Conservation (phyloP, 352 stramenopile species). For the Halophytophthora polymorphica region DNA sequence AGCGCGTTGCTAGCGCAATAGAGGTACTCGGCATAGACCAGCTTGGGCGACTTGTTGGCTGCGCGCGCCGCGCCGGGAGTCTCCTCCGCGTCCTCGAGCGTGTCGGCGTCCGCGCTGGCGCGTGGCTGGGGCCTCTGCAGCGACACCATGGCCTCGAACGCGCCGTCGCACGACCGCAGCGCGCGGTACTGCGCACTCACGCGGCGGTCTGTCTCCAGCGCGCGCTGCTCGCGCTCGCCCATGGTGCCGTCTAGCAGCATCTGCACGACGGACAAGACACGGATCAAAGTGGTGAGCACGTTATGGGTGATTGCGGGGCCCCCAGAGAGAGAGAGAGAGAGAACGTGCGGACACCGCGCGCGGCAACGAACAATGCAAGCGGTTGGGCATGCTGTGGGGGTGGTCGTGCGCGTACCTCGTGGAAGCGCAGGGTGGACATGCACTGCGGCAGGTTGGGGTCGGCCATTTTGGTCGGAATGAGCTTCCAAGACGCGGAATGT, state of each 20-base stretch:
- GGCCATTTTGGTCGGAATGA: conserved; percentile 21
- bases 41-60: conserved; percentile 28
- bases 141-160: conserved; percentile 48
- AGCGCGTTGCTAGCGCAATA: conserved; percentile 51
- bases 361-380: conserved; percentile 2
- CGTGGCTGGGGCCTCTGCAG: conserved; percentile 17
- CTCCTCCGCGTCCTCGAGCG: background rate
- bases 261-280: conserved; percentile 8
- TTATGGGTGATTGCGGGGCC: conserved; percentile 6
- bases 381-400: background rate
- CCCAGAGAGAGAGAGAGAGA: background rate
- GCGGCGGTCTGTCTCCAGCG: conserved; percentile 36
- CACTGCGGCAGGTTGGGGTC: conserved; percentile 55
- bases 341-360: conserved; percentile 1
- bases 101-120: background rate
- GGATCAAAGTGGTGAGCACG: background rate
- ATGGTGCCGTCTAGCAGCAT: conserved; percentile 42
- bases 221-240: conserved; percentile 35
- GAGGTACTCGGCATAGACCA: conserved; percentile 66
- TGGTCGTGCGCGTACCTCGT: conserved; percentile 38
- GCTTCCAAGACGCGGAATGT: no score
- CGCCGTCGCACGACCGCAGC: conserved; percentile 50
- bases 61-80: conserved; percentile 5
- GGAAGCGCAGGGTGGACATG: conserved; percentile 52
- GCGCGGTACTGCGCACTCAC: conserved; percentile 39